phyloP scores from a whole-genome alignment of 1,284 basidiomycete genomes.

The Retiboletus flavoniger region DNA sequence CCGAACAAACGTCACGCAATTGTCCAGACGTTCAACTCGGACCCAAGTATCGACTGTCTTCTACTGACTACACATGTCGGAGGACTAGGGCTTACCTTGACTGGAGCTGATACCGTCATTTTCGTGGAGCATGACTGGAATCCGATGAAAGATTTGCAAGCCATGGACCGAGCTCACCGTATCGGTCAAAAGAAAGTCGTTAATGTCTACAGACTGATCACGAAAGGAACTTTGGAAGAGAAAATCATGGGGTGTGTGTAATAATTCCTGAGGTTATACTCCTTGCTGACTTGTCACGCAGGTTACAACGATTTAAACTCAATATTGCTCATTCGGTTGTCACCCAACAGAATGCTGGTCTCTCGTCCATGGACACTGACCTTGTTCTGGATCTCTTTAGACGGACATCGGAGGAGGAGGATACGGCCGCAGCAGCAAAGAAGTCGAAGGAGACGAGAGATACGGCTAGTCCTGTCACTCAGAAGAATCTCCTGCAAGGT shows the following conservation, averaged over 20 bases:
- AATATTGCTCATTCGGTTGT: constrained; percentile 97
- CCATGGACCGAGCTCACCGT: constrained; percentile 98
- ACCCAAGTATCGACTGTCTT: constrained; percentile 96
- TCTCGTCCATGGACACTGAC: constrained; percentile 96
- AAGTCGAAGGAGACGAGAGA: constrained; percentile 57
- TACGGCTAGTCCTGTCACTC: constrained; percentile 50
- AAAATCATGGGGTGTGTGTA: constrained; percentile 96
- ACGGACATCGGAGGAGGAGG: constrained; percentile 76
- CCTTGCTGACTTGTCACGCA: constrained; percentile 35
- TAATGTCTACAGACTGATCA: constrained; percentile 97
- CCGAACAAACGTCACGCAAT: constrained; percentile 89
- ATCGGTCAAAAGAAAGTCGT: constrained; percentile 99
- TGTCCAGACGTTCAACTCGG: constrained; percentile 97
- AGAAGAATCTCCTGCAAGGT: constrained; percentile 82
- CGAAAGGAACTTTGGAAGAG: constrained; percentile 95
- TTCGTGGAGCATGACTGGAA: constrained; percentile 99
- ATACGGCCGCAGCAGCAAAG: constrained; percentile 52
- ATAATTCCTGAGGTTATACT: constrained; percentile 1
- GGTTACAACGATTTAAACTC: constrained; percentile 96
- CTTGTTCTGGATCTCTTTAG: constrained; percentile 94
- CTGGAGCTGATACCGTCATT: constrained; percentile 98
- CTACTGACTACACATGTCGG: constrained; percentile 97
- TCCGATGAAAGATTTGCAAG: constrained; percentile 99
- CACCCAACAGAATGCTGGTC: constrained; percentile 93
- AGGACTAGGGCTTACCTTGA: constrained; percentile 93